Percentiles rank a stretch among this genome's conserved stretches.
Evolutionary conservation across 768 basidiomycete genomes (phyloP).

Genomic region (Asterophora parasitica): DNA sequence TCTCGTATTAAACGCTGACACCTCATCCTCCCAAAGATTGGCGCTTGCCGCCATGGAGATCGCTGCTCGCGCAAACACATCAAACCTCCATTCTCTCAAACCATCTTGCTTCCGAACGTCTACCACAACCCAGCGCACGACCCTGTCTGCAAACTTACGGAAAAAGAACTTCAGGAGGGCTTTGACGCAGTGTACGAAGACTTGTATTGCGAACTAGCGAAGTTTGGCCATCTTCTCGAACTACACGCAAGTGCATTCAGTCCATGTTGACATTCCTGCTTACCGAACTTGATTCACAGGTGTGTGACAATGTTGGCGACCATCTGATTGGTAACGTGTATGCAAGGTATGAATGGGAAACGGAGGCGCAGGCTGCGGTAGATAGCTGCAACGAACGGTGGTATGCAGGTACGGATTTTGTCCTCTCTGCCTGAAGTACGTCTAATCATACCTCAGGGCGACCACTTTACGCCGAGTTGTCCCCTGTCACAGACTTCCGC

Average conservation of each 20-base stretch:
- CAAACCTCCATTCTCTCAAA: slow-evolving; percentile 95
- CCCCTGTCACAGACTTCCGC: slow-evolving; percentile 97
- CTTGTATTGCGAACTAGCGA: slow-evolving; percentile 88
- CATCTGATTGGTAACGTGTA: slow-evolving; percentile 98
- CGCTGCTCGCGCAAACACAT: slow-evolving; percentile 98
- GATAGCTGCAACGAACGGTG: slow-evolving; percentile 93
- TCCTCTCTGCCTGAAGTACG: background rate
- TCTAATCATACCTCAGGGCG: slow-evolving; percentile 50
- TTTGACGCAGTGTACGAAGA: slow-evolving; percentile 96
- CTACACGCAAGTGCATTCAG: slow-evolving; percentile 64
- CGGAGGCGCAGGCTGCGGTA: slow-evolving; percentile 90
- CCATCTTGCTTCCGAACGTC: slow-evolving; percentile 93
- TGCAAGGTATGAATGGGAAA: slow-evolving; percentile 98
- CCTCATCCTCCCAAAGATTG: slow-evolving; percentile 58
- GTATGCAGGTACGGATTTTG: slow-evolving; percentile 81
- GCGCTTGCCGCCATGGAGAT: slow-evolving; percentile 97
- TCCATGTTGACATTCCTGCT: slow-evolving; percentile 2
- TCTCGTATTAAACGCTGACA: slow-evolving; percentile 8
- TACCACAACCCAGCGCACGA: slow-evolving; percentile 98
- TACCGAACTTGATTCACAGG: slow-evolving; percentile 36
- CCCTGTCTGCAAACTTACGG: slow-evolving; percentile 81
- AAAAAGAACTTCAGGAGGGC: slow-evolving; percentile 85
- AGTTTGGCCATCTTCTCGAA: slow-evolving; percentile 94
- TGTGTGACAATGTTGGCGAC: slow-evolving; percentile 99
- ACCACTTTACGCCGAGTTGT: slow-evolving; percentile 94